phyloP scores from a whole-genome alignment of 306 rosid genomes.

The Ziziphus jujuba region DNA sequence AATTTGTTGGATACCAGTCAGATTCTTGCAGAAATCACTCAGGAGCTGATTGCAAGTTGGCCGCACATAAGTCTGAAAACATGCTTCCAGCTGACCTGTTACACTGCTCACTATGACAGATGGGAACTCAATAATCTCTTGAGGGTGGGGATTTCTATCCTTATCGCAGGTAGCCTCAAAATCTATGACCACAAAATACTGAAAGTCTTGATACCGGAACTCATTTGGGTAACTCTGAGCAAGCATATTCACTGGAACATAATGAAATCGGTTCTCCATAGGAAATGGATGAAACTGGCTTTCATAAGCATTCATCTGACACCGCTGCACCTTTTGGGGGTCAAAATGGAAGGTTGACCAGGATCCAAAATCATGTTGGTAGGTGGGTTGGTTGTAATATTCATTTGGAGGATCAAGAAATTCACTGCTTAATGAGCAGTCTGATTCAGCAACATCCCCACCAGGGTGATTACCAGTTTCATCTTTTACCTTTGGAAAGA shows the following conservation, averaged over 20 bases:
- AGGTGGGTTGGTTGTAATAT: constrained; percentile 52
- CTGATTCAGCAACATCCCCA: constrained; percentile 59
- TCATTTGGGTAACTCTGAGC: constrained; percentile 67
- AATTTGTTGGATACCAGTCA: constrained; percentile 93
- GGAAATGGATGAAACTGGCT: constrained; percentile 64
- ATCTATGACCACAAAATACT: constrained; percentile 93
- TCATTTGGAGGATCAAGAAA: constrained; percentile 64
- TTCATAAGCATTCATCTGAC: constrained; percentile 69
- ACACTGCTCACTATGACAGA: constrained; percentile 88
- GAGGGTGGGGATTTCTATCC: constrained; percentile 85
- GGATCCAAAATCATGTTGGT: constrained; percentile 59
- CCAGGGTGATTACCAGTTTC: constrained; percentile 42
- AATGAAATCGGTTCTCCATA: constrained; percentile 55
- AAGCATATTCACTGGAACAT: constrained; percentile 60
- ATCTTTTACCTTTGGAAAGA: constrained; percentile 46
- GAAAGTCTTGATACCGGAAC: constrained; percentile 76
- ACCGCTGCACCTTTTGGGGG: constrained; percentile 72
- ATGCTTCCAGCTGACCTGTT: constrained; percentile 90
- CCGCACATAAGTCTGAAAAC: constrained; percentile 91
- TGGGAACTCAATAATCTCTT: constrained; percentile 95
- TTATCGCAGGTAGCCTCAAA: constrained; percentile 96
- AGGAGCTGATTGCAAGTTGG: constrained; percentile 83
- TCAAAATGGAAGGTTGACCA: constrained; percentile 63
- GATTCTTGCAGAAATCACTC: constrained; percentile 89
- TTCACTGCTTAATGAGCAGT: constrained; percentile 43